phyloP scores from a whole-genome alignment of 192 early-diverging fungal species.

The Piromyces finnis region DNA sequence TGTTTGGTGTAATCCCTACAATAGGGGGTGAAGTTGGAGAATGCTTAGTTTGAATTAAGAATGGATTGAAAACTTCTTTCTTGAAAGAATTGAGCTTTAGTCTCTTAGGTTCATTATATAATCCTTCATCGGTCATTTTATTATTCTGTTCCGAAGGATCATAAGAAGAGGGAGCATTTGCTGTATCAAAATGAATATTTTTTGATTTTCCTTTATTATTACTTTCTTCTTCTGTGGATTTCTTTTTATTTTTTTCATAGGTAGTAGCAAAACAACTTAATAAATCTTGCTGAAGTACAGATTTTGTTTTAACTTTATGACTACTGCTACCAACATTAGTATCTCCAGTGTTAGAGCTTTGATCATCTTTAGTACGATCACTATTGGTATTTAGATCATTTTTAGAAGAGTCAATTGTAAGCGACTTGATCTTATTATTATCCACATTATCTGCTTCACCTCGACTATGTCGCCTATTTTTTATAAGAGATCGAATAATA shows the following conservation, averaged over 20 bases:
- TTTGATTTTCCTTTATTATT: neutral
- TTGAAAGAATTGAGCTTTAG: neutral
- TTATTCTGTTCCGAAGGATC: neutral
- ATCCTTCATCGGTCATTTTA: neutral
- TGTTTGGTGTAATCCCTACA: no score
- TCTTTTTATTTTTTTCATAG: neutral
- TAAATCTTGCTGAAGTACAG: neutral
- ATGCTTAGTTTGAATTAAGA: neutral
- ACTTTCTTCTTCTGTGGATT: neutral
- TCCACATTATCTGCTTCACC: no score
- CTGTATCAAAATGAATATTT: neutral
- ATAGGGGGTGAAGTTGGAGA: no score
- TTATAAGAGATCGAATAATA: neutral
- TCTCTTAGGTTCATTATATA: neutral
- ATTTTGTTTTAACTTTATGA: neutral
- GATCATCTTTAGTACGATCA: neutral
- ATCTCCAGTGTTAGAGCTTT: neutral
- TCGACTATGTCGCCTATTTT: neutral
- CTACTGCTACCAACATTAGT: neutral
- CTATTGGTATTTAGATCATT: no score
- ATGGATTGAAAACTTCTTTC: neutral
- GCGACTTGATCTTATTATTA: no score
- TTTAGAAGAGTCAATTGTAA: no score
- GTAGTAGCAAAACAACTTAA: neutral
- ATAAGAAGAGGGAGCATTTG: neutral